Conservation (phyloP, 208 protist species). For the Leishmania turanica region DNA sequence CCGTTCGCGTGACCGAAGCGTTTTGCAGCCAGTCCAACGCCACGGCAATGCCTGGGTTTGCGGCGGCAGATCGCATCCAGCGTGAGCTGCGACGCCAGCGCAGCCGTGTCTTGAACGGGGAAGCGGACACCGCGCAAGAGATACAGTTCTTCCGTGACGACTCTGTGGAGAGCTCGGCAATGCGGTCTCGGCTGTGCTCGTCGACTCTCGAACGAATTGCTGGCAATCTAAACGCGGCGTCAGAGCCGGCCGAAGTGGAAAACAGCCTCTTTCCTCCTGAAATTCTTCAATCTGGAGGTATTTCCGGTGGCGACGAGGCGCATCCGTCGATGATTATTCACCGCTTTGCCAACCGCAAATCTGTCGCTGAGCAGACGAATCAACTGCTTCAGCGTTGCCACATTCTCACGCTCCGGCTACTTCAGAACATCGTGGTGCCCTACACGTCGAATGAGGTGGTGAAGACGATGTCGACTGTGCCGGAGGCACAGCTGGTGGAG, state of each 20-base stretch:
- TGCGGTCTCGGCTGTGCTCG: slow-evolving; percentile 47
- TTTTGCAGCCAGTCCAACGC: slow-evolving; percentile 51
- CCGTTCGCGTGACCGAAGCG: slow-evolving; percentile 35
- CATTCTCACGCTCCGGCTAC: slow-evolving; percentile 51
- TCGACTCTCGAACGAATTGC: slow-evolving; percentile 37
- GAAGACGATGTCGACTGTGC: slow-evolving; percentile 21
- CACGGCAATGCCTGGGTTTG: slow-evolving; percentile 39
- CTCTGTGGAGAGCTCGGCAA: slow-evolving; percentile 62
- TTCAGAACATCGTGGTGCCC: slow-evolving; percentile 18
- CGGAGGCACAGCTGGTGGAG: slow-evolving; percentile 45
- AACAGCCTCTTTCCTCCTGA: slow-evolving; percentile 85
- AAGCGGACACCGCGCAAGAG: slow-evolving; percentile 54
- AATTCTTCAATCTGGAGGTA: slow-evolving; percentile 74
- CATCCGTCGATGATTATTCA: slow-evolving; percentile 52
- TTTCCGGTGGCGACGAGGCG: slow-evolving; percentile 67
- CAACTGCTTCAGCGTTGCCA: slow-evolving; percentile 70
- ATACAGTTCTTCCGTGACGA: slow-evolving; percentile 52
- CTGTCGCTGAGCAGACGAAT: slow-evolving; percentile 55
- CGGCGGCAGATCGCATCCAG: slow-evolving; percentile 62
- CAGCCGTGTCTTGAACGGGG: slow-evolving; percentile 72
- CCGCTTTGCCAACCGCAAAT: slow-evolving; percentile 51
- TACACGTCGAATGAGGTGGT: slow-evolving; percentile 32
- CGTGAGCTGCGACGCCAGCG: slow-evolving; percentile 75
- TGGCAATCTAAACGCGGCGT: neutral
- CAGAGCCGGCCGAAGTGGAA: slow-evolving; percentile 27